phyloP scores from a whole-genome alignment of 179 eudicot species.

The Gypsophila paniculata region DNA sequence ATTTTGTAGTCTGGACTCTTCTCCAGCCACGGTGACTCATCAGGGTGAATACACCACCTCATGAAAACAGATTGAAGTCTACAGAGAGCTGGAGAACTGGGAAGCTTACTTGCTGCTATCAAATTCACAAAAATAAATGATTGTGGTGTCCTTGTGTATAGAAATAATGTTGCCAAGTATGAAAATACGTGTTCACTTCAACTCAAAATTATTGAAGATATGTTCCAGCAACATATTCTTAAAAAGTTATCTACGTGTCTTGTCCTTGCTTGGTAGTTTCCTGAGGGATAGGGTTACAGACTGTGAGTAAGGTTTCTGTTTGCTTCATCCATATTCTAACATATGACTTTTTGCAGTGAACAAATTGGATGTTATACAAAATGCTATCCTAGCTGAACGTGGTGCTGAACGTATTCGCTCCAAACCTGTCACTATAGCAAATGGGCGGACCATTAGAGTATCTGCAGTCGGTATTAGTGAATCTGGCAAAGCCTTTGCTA shows the following conservation, averaged over 20 bases:
- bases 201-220: neutral
- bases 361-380: constrained; percentile 44
- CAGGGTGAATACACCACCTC: neutral
- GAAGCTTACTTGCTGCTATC: constrained; percentile 2
- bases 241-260: neutral
- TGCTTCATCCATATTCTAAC: constrained; percentile 19
- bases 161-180: neutral
- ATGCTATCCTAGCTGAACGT: constrained; percentile 63
- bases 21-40: neutral
- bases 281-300: neutral
- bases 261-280: neutral
- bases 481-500: constrained; percentile 72
- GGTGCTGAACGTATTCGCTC: constrained; percentile 44
- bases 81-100: neutral
- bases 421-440: constrained; percentile 64
- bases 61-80: neutral
- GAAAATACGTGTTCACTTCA: neutral
- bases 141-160: neutral
- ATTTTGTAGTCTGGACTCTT: neutral
- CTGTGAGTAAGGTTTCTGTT: neutral
- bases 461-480: constrained; percentile 72
- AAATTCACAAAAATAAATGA: neutral
- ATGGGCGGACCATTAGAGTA: constrained; percentile 72
- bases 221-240: neutral
- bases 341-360: constrained; percentile 41